Base-by-base conservation (phyloP, 495 filamentous ascomycete species). In the Xylaria venustula region DNA sequence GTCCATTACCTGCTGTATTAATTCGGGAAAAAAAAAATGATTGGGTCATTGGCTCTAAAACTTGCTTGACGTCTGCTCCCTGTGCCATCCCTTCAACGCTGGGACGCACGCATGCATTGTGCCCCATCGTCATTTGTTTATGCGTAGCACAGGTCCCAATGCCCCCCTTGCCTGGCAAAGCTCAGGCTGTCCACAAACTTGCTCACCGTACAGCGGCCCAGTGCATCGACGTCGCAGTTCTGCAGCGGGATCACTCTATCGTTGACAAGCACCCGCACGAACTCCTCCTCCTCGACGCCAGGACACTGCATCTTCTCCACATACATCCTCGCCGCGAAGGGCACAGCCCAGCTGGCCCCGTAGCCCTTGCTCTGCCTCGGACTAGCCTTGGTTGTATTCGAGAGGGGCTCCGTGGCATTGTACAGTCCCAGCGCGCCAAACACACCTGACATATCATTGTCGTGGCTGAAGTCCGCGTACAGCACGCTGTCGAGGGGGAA, bases 391-490 rank as follows among this genome's bases (percentile, higher is more conserved):
- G 75, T 75, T 62, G 81, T 65, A 19, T 83, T 66, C 15, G 79
- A 72, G 5, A 82, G 79, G 36, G 74, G 78, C 7, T 52, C 65
- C 0, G 85, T 88, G 22, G 65, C 70, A 34, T 90, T 88, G 68
- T 90, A 94, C 54, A 95, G 63, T 0, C 90, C 88, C 59, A 96
- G 66, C 0, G 91, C 90, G 17, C 82, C 82, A 71, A 89, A 87
- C 30, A 92, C 84, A 17, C 79, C 78, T 14, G 85, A 84, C 84
- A 95, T 88, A 60, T 88, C 85, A 68, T 94, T 95, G 73, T 96
- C 92, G 67, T 96, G 92, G 20, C 86, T 88, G 68, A 96, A 95
- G 73, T 96, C 92, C 0, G 90, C 91, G 61, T 91, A 96, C 3
- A 94, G 71, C 23, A 54, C 73, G 17, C 75, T 71, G 42, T 84